Base-by-base conservation (phyloP, 2,329 filamentous ascomycete species). In the Paecilomyces sp. region DNA sequence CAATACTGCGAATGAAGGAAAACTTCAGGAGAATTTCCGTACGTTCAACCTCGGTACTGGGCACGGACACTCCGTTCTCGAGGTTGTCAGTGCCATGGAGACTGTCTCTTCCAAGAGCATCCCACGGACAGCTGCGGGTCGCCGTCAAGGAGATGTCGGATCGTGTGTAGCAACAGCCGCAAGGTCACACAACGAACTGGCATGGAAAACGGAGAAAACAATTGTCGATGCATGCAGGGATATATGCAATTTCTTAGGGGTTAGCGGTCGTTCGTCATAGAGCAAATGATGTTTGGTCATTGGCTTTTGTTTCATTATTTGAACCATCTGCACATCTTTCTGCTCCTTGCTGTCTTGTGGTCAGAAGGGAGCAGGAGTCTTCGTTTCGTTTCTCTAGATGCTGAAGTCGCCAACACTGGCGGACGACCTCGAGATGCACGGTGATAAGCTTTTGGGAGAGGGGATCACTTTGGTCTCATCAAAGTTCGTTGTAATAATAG, bases 101-200 rank as follows among this genome's bases (percentile, higher is more conserved):
- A 61, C 58, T 5, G 73, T 74, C n/a, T 71, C 71, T 25, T 66
- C 66, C n/a, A 72, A 67, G 58, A 58, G 62, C 18, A 75, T 77
- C 54, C 67, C 73, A 30, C 64, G 66, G 28, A 72, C 61, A 54
- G 68, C 67, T 8, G 72, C 72, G 13, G 68, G 60, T 34, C 71
- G 74, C 33, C 70, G 74, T 53, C 64, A 69, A 11, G 74, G 74
- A 28, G 74, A 76, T 56, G 74, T 77, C 51, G 74, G 74, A 31
- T 73, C 69, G 28, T 77, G 74, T 47, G 73, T 77, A 41, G 74
- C 74, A 31, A 70, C 72, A 30, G 70, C 72, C 52, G 64, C 67
- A 22, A 66, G 73, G 31, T 73, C 74, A 2, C 61, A 84, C 61
- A 77, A 83, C 68, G 87, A 89, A 73, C 77, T 89, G 54, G 70